Percentiles rank a stretch among this genome's conserved stretches.
Conservation (phyloP, 192 early-diverging fungal species). For the Nowakowskiella sp. region DNA sequence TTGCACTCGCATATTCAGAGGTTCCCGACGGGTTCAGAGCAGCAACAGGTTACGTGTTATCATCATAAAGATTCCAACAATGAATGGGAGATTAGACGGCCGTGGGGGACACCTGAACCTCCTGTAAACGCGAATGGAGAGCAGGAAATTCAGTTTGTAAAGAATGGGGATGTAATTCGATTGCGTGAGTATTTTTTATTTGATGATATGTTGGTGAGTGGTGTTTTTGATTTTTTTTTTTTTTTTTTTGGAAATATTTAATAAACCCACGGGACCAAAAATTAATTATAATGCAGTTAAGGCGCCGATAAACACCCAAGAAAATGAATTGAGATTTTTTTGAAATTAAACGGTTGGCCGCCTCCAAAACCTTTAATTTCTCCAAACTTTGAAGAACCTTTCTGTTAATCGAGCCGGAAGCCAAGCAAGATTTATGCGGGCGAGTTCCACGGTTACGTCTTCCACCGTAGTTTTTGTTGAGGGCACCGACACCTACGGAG, state of each 20-base stretch:
- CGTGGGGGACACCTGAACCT: slow-evolving; percentile 41
- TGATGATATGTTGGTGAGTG: too few relatives aligned
- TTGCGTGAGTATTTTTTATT: slow-evolving; percentile 35
- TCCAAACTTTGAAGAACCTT: slow-evolving; percentile 97
- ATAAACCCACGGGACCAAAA: too few relatives aligned
- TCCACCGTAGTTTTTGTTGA: slow-evolving; percentile 92
- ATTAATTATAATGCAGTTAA: slow-evolving; percentile 62
- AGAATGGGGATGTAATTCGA: slow-evolving; percentile 74
- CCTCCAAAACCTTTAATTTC: slow-evolving; percentile 96
- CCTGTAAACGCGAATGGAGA: slow-evolving; percentile 19
- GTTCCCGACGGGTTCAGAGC: slow-evolving; percentile 79
- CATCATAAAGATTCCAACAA: slow-evolving; percentile 91
- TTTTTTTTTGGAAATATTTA: too few relatives aligned
- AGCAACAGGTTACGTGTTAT: slow-evolving; percentile 96
- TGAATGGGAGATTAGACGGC: slow-evolving; percentile 68
- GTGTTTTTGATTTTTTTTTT: too few relatives aligned
- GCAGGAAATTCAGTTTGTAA: slow-evolving; percentile 46
- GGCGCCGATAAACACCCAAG: slow-evolving; percentile 62
- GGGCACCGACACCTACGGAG: slow-evolving; percentile 88
- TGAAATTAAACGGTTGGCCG: slow-evolving; percentile 60
- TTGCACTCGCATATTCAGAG: slow-evolving; percentile 88
- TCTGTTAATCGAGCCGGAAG: slow-evolving; percentile 87
- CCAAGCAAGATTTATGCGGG: slow-evolving; percentile 81
- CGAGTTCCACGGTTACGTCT: slow-evolving; percentile 84
- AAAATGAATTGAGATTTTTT: slow-evolving; percentile 88